Conservation (phyloP, 768 basidiomycete species). For the Leccinum broughii region DNA sequence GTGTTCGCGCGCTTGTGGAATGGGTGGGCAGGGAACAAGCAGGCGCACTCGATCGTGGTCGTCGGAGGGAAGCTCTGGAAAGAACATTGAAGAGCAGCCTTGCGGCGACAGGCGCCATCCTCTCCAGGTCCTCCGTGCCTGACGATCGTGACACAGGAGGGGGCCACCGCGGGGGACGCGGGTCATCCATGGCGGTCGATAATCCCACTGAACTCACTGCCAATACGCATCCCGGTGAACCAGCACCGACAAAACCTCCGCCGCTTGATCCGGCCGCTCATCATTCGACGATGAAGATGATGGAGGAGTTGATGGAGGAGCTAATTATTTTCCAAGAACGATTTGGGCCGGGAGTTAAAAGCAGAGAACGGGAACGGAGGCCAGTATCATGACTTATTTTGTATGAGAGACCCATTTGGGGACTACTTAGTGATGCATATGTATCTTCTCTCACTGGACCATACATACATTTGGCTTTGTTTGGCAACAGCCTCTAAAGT, state of each 20-base stretch:
- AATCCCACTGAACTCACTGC: conserved; percentile 11
- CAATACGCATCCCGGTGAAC: conserved; percentile 19
- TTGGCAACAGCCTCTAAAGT: conserved; percentile 28
- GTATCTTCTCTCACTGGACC: not conserved
- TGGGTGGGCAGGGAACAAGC: conserved; percentile 93
- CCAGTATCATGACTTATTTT: conserved; percentile 33
- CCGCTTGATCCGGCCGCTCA: conserved; percentile 18
- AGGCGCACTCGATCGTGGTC: conserved; percentile 65
- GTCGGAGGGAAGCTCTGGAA: conserved; percentile 67
- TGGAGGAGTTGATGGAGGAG: conserved; percentile 92
- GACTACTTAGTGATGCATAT: conserved; percentile 13
- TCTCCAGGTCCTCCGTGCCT: conserved; percentile 11
- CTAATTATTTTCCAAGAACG: conserved; percentile 86
- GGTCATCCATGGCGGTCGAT: conserved; percentile 38
- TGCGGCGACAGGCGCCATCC: conserved; percentile 11
- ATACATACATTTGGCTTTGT: conserved; percentile 24
- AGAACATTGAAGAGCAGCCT: conserved; percentile 41
- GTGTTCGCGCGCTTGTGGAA: conserved; percentile 85
- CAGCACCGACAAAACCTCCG: conserved; percentile 6
- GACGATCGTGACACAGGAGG: conserved; percentile 18
- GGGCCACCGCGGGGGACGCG: conserved; percentile 12
- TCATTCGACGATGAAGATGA: conserved; percentile 67
- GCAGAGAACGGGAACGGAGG: conserved; percentile 54
- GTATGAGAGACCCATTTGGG: conserved; percentile 5
- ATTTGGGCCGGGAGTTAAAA: conserved; percentile 63